phyloP scores from a whole-genome alignment of 208 protist species.

The Trypanosoma platydactyli region DNA sequence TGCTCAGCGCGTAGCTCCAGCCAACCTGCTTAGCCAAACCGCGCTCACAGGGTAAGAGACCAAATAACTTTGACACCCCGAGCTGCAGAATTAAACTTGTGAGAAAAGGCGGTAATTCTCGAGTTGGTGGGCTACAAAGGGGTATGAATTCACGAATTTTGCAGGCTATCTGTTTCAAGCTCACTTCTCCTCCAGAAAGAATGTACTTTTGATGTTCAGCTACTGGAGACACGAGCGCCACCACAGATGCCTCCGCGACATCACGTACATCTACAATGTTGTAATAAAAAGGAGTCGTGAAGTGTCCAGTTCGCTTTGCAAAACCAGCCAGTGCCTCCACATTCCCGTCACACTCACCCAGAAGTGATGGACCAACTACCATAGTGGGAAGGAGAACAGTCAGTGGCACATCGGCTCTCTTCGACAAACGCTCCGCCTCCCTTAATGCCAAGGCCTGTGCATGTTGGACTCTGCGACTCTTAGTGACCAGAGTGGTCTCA shows the following conservation, averaged over 20 bases:
- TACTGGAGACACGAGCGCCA: not conserved
- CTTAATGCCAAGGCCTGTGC: slow-evolving; percentile 7
- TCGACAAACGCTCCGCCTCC: slow-evolving; percentile 19
- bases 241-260: slow-evolving; percentile 20
- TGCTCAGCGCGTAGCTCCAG: slow-evolving; percentile 15
- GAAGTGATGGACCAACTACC: slow-evolving; percentile 19
- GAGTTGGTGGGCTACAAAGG: not conserved
- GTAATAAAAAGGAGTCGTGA: slow-evolving; percentile 14
- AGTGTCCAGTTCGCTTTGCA: slow-evolving; percentile 1
- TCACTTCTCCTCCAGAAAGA: slow-evolving; percentile 25
- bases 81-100: not conserved
- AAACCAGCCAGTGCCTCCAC: slow-evolving; percentile 3
- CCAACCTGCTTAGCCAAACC: not conserved
- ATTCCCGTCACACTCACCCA: slow-evolving; percentile 24
- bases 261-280: slow-evolving; percentile 29
- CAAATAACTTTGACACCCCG: not conserved
- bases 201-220: slow-evolving; percentile 24
- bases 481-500: slow-evolving; percentile 10
- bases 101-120: slow-evolving; percentile 1
- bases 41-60: slow-evolving; percentile 9
- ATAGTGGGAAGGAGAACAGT: slow-evolving; percentile 16
- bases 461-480: not conserved
- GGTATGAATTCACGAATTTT: slow-evolving; percentile 2
- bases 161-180: slow-evolving; percentile 9
- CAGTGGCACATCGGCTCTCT: slow-evolving; percentile 10